Base-by-base conservation (phyloP, 2,329 filamentous ascomycete genomes). In the Phialophora expanda region DNA sequence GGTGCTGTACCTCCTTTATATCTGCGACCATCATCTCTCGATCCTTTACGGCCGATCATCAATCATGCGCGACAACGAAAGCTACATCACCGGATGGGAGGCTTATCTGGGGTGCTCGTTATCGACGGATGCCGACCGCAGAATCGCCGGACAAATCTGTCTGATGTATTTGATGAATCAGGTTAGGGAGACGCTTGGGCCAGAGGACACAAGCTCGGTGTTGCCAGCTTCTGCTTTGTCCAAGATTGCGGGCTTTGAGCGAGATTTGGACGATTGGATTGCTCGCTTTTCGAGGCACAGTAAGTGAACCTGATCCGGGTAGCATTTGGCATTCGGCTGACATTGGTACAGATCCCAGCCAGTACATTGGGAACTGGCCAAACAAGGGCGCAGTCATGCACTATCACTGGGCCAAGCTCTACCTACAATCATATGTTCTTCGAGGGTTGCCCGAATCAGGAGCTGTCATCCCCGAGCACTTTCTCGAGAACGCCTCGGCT, bases 361-460 rank as follows among this genome's bases (percentile, higher is more conserved):
- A 77, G 62, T 78, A 82, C 67, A 77, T 85, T 41, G 78, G 80
- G 46, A 76, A 78, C 58, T 84, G 84, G 70, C 83, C 83, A 22
- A 78, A 80, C 61, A 83, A 83, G 72, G 82, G 81, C 26, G 81
- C 83, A 6, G 76, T 77, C 30, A 75, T 85, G 66, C 81, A 84
- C 69, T 83, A 82, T 66, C 76, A 84, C 71, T 85, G 84, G 70
- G 83, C 81, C 55, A 79, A 82, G 56, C 74, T 85, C 20, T 81
- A 84, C 55, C 74, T 85, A 8, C 80, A 83, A 53, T 83, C 83
- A 4, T 79, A 83, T 28, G 82, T 81, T 32, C 73, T 85, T 26
- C 78, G 82, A 32, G 81, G 81, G 8, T 79, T 83, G 60, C 71
- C 75, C 3, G 80, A 83, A 68, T 77, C 81, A 14, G 78, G 79